Evolutionary conservation across 1,139 yeast genomes (phyloP), one percentile per base, ranked within the genome.

Genomic region (Debaryomyces subglobosus): DNA sequence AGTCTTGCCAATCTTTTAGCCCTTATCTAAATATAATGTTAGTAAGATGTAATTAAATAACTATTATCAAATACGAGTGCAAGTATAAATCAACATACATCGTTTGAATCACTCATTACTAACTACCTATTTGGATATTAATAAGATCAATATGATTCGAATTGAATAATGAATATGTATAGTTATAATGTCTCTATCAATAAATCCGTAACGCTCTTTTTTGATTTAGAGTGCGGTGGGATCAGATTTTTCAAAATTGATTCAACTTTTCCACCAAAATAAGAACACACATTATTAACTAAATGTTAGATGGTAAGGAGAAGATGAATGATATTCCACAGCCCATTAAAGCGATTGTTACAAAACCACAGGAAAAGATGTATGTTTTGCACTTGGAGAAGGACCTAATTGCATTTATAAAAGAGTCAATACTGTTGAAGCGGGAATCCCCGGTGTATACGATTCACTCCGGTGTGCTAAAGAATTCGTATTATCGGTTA

Each of bases 401-500:
- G 30, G 76, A 76, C 44, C 60, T 77, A 41, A 57, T 72, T 13
- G 71, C 71, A 29, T 73, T 84, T 44, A 63, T 77, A 23, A 58
- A 51, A 13, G 51, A 50, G 12, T 48, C 54, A 5, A 44, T 53
- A 15, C 37, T 47, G 27, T 49, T 47, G 4, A 49, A 47, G 36
- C 10, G 23, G 27, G 36, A 32, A 32, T 8, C 43, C 12, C 54
- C 55, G 15, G 57, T 56, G 46, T 58, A 59, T 43, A 47, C 53
- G 1, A 64, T 67, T 27, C 56, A 53, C 34, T 59, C 67, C 8
- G 57, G 52, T 33, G 67, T 76, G 61, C 84, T 76, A 24, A 72
- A 82, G 74, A 86, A 86, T 62, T 83, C 89, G 2, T 86, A 84
- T 62, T 84, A 82, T 56, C 67, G 92, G 54, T 67, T 86, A 35